phyloP scores from a whole-genome alignment of 192 early-diverging fungal species.

The Coemansia umbellata region DNA sequence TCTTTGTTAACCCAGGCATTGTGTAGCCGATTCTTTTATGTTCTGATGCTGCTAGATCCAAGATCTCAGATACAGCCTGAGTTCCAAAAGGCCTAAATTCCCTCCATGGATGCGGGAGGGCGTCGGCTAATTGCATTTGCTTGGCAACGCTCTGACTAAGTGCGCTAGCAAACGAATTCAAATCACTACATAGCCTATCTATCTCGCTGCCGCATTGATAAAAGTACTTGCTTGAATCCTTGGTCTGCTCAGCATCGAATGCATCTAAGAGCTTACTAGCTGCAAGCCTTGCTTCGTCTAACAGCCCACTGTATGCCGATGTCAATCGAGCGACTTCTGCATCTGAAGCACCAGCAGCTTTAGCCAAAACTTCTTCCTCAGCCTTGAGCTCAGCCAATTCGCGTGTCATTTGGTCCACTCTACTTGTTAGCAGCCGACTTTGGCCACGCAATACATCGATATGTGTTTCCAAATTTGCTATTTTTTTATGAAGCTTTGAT shows the following conservation, averaged over 20 bases:
- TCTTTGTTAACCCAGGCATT: not conserved
- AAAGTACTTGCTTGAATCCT: constrained; percentile 5
- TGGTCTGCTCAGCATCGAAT: not conserved
- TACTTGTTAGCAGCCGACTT: constrained; percentile 7
- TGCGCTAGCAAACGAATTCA: constrained; percentile 2
- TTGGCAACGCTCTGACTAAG: constrained; percentile 7
- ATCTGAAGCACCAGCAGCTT: constrained; percentile 14
- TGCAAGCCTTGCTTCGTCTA: constrained; percentile 29
- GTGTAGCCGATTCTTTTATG: constrained; percentile 9
- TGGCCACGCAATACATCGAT: constrained; percentile 12
- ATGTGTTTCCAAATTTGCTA: constrained; percentile 13
- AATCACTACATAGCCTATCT: not conserved
- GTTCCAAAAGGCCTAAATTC: constrained; percentile 36
- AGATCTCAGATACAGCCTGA: constrained; percentile 9
- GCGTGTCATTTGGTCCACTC: constrained; percentile 23
- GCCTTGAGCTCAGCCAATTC: constrained; percentile 22
- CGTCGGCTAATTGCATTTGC: constrained; percentile 5
- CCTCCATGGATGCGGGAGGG: constrained; percentile 37
- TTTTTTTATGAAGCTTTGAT: not conserved
- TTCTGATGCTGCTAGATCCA: constrained; percentile 11
- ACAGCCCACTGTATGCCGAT: constrained; percentile 14
- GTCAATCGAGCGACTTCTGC: constrained; percentile 26
- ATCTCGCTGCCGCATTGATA: constrained; percentile 26
- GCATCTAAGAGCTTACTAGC: constrained; percentile 11
- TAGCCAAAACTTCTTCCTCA: constrained; percentile 25